phyloP scores from a whole-genome alignment of 2,329 filamentous ascomycete species.

The Epichloe festucae region DNA sequence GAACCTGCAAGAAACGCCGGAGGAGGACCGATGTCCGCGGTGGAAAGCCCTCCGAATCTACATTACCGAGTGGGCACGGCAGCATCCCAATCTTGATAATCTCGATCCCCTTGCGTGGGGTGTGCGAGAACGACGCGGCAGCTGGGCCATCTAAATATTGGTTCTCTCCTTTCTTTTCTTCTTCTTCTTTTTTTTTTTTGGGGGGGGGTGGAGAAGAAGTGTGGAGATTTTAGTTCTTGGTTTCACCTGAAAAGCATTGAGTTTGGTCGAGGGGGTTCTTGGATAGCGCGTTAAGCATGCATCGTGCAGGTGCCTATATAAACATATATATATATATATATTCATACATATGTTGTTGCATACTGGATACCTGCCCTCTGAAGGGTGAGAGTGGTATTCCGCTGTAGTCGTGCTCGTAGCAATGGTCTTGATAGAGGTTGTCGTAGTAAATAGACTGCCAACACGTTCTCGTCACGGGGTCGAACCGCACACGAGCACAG shows the following conservation, averaged over 20 bases:
- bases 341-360: neutral
- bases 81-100: constrained; percentile 62
- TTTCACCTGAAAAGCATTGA: neutral
- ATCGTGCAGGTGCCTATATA: neutral
- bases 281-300: neutral
- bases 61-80: constrained; percentile 78
- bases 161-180: too few species aligned
- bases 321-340: too few species aligned
- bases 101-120: constrained; percentile 53
- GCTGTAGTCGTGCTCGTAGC: neutral
- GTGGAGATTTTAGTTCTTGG: too few species aligned
- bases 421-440: too few species aligned
- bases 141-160: constrained; percentile 50
- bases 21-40: constrained; percentile 46
- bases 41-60: constrained; percentile 80
- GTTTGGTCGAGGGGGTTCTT: neutral
- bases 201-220: too few species aligned
- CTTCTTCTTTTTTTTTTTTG: neutral
- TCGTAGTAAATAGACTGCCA: too few species aligned
- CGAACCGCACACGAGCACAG: too few species aligned
- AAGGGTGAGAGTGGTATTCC: too few species aligned
- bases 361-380: too few species aligned
- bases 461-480: too few species aligned
- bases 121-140: constrained; percentile 51
- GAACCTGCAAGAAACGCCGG: constrained; percentile 29